Conservation (phyloP, 2,329 filamentous ascomycete species). For the Scedosporium boydii region DNA sequence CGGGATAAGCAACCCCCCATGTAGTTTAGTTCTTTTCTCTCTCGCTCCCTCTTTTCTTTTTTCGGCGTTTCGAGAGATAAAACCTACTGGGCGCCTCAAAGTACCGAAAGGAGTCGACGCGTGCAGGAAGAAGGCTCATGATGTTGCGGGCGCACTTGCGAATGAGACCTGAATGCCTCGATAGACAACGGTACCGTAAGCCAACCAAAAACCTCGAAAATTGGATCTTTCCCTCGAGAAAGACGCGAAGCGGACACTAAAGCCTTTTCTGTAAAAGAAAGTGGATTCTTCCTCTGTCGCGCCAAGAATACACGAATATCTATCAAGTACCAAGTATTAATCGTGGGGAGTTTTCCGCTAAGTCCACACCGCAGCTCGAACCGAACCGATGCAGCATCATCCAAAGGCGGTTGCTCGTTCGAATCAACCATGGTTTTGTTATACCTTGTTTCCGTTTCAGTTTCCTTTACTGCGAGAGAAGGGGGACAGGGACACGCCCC, state of each 20-base stretch:
- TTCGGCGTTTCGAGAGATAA: too few species aligned
- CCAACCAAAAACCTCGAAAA: neutral
- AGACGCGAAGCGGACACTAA: neutral
- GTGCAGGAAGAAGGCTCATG: too few species aligned
- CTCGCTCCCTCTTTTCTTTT: too few species aligned
- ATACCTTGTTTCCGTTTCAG: neutral
- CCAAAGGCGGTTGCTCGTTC: neutral
- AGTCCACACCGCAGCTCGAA: too few species aligned
- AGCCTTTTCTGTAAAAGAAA: neutral
- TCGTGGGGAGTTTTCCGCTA: too few species aligned
- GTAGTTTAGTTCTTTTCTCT: neutral
- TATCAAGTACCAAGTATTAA: too few species aligned
- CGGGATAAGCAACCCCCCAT: neutral
- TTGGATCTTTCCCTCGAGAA: neutral
- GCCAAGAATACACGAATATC: neutral
- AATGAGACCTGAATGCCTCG: too few species aligned
- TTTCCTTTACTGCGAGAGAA: neutral
- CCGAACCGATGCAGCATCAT: too few species aligned
- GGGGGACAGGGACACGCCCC: neutral
- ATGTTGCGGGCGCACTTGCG: too few species aligned
- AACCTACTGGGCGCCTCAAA: too few species aligned
- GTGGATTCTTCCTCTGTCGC: neutral
- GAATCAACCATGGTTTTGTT: neutral
- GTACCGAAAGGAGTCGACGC: too few species aligned
- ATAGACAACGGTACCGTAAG: too few species aligned